Conservation (phyloP, 2,329 filamentous ascomycete genomes). For the Microdochium bolleyi region DNA sequence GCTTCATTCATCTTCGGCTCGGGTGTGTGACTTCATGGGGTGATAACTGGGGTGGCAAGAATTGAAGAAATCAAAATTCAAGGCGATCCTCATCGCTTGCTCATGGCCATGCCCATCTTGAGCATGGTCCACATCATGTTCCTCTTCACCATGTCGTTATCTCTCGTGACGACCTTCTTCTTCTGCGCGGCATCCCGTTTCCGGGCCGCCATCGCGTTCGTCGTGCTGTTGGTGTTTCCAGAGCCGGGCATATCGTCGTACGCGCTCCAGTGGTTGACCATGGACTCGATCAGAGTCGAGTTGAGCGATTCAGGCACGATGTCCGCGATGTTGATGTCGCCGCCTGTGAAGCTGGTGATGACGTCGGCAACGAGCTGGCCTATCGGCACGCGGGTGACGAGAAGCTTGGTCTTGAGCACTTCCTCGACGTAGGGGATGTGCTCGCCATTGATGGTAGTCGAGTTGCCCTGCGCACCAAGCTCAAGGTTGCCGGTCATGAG, state of each 20-base stretch:
- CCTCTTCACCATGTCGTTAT: not conserved
- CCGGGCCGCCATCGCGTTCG: not conserved
- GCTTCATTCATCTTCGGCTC: too few species aligned
- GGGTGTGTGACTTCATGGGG: not conserved
- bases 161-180: not conserved
- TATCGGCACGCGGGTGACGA: constrained; percentile 12
- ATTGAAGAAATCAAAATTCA: not conserved
- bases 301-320: not conserved
- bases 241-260: not conserved
- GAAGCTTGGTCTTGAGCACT: constrained; percentile 13
- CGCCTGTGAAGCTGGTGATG: not conserved
- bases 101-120: not conserved
- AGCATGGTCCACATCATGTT: not conserved
- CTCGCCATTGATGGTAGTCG: constrained; percentile 14
- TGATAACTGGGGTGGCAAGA: not conserved
- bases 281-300: not conserved
- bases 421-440: constrained; percentile 18
- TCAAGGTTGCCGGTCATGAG: constrained; percentile 14
- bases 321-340: not conserved
- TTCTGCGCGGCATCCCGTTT: not conserved
- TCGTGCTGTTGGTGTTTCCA: not conserved
- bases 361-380: constrained; percentile 10
- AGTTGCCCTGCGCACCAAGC: constrained; percentile 15
- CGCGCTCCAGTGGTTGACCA: not conserved
- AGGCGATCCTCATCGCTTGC: not conserved